Percentiles rank a stretch among this genome's conserved stretches.
Evolutionary conservation across 2,329 filamentous ascomycete species (phyloP).

Genomic region (Cytospora piceae): DNA sequence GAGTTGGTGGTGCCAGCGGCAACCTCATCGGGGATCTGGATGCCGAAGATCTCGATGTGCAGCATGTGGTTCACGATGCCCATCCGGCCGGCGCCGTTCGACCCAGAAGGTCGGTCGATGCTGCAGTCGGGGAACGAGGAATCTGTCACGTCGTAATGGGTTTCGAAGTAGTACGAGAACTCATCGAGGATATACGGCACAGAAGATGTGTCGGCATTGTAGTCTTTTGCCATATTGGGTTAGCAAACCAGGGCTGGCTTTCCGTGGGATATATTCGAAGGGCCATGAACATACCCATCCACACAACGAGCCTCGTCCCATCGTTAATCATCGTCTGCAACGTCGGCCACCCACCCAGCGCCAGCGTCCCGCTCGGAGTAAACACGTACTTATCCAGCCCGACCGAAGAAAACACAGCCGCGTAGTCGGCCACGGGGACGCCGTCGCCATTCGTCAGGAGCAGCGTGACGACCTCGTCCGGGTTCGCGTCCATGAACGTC

Average conservation of each 20-base stretch:
- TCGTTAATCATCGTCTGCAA: constrained; percentile 66
- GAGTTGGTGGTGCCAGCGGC: constrained; percentile 50
- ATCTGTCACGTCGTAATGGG: constrained; percentile 66
- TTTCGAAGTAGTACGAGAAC: constrained; percentile 65
- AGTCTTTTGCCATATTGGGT: constrained; percentile 56
- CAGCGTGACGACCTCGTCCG: constrained; percentile 65
- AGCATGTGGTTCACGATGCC: constrained; percentile 67
- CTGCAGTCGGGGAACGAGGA: constrained; percentile 65
- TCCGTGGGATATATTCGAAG: not conserved
- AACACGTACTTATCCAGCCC: constrained; percentile 63
- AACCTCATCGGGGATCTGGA: constrained; percentile 37
- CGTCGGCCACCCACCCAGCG: constrained; percentile 68
- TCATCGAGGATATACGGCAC: constrained; percentile 68
- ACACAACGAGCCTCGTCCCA: constrained; percentile 68
- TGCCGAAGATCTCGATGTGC: constrained; percentile 47
- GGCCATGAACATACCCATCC: constrained; percentile 60
- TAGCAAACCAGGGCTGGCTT: constrained; percentile 24
- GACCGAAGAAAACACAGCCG: constrained; percentile 55
- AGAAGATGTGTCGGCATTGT: constrained; percentile 50
- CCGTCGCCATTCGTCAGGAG: constrained; percentile 65
- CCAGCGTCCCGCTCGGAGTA: constrained; percentile 47
- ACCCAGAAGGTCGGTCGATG: constrained; percentile 61
- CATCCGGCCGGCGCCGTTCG: constrained; percentile 46
- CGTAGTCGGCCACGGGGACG: constrained; percentile 60
- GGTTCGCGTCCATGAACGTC: constrained; percentile 61